These are phyloP conservation scores for Bipolaris zeicola DNA, from an alignment of 2,329 filamentous ascomycete genomes.

Conservation along the genomic window DNA sequence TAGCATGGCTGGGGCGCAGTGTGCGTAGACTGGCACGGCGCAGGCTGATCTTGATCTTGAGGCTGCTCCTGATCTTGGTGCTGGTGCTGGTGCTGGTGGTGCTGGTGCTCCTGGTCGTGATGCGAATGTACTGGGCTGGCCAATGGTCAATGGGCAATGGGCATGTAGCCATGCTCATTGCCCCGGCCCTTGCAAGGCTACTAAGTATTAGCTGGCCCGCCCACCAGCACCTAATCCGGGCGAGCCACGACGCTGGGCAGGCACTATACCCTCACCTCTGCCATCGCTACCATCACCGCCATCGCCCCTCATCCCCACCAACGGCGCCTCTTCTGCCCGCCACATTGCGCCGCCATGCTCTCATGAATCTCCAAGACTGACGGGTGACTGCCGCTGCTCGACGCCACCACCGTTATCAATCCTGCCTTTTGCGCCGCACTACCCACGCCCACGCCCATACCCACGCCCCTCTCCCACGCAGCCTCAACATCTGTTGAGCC, in stretches of 20 bases:
- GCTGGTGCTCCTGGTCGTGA: no score
- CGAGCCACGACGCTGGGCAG: conserved; percentile 7
- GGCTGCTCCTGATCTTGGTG: no score
- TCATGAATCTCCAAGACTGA: conserved; percentile 16
- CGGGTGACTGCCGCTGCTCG: conserved; percentile 25
- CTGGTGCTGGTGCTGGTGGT: no score
- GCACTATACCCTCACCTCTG: conserved; percentile 1
- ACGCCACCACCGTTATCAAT: conserved; percentile 6
- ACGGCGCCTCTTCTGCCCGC: conserved; percentile 17
- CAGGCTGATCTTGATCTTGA: not conserved
- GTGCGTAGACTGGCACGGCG: not conserved
- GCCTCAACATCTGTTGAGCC: conserved; percentile 1
- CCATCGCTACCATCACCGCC: not conserved
- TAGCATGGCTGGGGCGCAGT: not conserved
- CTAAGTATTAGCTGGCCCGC: not conserved
- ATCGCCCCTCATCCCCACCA: not conserved
- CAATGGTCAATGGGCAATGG: no score
- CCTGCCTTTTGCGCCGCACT: conserved; percentile 6
- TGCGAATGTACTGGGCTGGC: no score
- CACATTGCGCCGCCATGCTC: conserved; percentile 14
- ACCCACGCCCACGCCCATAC: no score
- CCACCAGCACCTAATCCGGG: conserved; percentile 2
- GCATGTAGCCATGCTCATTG: no score
- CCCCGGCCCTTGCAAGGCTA: not conserved
- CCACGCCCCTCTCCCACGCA: conserved; percentile 8